A percentile compares a stretch with the other conserved stretches of the same genome.
phyloP scores from a whole-genome alignment of 225 moss, liverwort and hornwort genomes.

The Climacium dendroides region DNA sequence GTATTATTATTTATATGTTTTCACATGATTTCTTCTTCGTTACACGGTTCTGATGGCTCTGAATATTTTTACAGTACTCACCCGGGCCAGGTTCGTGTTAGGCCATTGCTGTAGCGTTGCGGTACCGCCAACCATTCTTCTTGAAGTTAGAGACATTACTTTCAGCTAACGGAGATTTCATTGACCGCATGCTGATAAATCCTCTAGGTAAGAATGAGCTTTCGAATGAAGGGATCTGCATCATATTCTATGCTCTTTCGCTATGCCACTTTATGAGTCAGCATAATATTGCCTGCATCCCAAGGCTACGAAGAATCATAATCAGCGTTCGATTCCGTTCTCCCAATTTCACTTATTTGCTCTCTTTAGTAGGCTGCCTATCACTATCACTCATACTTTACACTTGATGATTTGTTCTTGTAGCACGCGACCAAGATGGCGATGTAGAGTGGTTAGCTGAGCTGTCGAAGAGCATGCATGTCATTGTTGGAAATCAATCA shows the following conservation, averaged over 20 bases:
- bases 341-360: not conserved
- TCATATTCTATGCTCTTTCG: not conserved
- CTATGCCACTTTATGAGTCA: not conserved
- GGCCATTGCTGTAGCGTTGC: constrained; percentile 47
- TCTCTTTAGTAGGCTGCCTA: not conserved
- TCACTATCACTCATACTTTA: not conserved
- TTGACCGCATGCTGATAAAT: constrained; percentile 46
- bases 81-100: constrained; percentile 2
- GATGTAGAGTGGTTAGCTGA: constrained; percentile 41
- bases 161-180: constrained; percentile 33
- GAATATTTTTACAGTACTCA: constrained; percentile 8
- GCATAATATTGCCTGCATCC: not conserved
- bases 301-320: not conserved
- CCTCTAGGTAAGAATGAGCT: constrained; percentile 15
- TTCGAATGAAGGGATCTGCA: not conserved
- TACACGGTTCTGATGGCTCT: not conserved
- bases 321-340: not conserved
- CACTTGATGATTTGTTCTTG: not conserved
- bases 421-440: constrained; percentile 43
- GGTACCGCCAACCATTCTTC: constrained; percentile 42
- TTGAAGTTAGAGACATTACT: constrained; percentile 31
- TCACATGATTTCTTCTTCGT: not conserved
- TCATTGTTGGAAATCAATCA: constrained; percentile 20
- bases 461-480: constrained; percentile 29
- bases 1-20: not conserved